Conservation (phyloP, 169 alveolate species). For the Cryptosporidium sp. region DNA sequence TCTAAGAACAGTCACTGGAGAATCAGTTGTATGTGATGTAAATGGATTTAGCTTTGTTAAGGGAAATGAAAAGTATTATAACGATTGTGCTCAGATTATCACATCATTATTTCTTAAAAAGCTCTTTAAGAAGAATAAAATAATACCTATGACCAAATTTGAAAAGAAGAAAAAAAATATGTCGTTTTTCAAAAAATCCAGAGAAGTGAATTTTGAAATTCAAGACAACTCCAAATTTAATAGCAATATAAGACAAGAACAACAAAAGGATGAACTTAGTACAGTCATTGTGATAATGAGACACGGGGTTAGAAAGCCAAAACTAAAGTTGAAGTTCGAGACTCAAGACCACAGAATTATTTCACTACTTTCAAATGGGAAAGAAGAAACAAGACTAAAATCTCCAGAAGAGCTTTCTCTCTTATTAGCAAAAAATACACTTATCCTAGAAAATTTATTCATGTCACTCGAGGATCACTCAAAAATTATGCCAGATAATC, state of each 20-base stretch:
- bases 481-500: slow-evolving; percentile 74
- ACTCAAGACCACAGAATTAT: slow-evolving; percentile 86
- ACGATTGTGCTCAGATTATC: slow-evolving; percentile 89
- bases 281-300: slow-evolving; percentile 97
- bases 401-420: slow-evolving; percentile 91
- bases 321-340: slow-evolving; percentile 94
- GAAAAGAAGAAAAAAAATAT: slow-evolving; percentile 5
- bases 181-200: slow-evolving; percentile 70
- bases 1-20: slow-evolving; percentile 89
- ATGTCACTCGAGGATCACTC: slow-evolving; percentile 76
- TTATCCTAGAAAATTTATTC: slow-evolving; percentile 63
- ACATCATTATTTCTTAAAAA: slow-evolving; percentile 23
- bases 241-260: slow-evolving; percentile 78
- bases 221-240: slow-evolving; percentile 78
- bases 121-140: slow-evolving; percentile 68
- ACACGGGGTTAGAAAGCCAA: slow-evolving; percentile 98
- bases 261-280: slow-evolving; percentile 90
- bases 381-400: slow-evolving; percentile 90
- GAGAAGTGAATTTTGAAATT: slow-evolving; percentile 78
- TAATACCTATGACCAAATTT: slow-evolving; percentile 38
- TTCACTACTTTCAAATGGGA: slow-evolving; percentile 83
- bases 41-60: slow-evolving; percentile 98
- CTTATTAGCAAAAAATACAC: slow-evolving; percentile 78
- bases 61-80: slow-evolving; percentile 92
- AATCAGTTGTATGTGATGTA: slow-evolving; percentile 97